These are phyloP conservation scores for Marasmius tenuissimus DNA, from an alignment of 1,284 basidiomycete genomes.

Conservation along the genomic window DNA sequence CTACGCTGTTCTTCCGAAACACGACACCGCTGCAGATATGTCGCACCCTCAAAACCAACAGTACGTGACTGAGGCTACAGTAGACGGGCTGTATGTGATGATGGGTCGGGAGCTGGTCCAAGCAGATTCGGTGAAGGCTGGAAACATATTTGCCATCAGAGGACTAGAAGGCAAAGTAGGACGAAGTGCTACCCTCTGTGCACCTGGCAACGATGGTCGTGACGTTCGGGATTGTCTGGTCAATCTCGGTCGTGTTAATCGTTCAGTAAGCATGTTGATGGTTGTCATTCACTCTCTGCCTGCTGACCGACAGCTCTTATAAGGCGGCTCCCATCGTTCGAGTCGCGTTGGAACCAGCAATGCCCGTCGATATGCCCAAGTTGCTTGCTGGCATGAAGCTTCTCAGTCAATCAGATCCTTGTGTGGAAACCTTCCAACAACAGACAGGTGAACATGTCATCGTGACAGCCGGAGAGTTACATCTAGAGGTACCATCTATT, in stretches of 20 bases:
- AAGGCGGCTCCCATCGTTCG: constrained; percentile 91
- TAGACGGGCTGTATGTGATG: constrained; percentile 91
- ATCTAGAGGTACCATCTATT: constrained; percentile 75
- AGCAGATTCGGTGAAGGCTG: constrained; percentile 86
- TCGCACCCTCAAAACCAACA: constrained; percentile 72
- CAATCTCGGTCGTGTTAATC: constrained; percentile 81
- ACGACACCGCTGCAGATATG: constrained; percentile 67
- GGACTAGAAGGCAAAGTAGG: constrained; percentile 91
- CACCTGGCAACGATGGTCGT: constrained; percentile 35
- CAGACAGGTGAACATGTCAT: constrained; percentile 98
- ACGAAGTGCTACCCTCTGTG: constrained; percentile 90
- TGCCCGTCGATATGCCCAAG: constrained; percentile 92
- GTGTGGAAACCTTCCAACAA: constrained; percentile 96
- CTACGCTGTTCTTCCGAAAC: constrained; percentile 88
- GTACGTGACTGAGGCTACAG: constrained; percentile 61
- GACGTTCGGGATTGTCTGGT: constrained; percentile 58
- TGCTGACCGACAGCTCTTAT: not conserved
- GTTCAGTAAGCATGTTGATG: constrained; percentile 53
- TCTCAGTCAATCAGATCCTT: constrained; percentile 95
- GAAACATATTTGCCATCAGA: constrained; percentile 93
- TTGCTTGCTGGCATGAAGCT: constrained; percentile 87
- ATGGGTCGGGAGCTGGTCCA: constrained; percentile 94
- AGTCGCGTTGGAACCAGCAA: constrained; percentile 89
- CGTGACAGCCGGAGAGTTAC: constrained; percentile 93
- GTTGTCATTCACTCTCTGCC: constrained; percentile 1